Percentiles rank a stretch among this genome's conserved stretches.
Conservation (phyloP, 2,329 filamentous ascomycete genomes). For the Chrysoporthe austroafricana region DNA sequence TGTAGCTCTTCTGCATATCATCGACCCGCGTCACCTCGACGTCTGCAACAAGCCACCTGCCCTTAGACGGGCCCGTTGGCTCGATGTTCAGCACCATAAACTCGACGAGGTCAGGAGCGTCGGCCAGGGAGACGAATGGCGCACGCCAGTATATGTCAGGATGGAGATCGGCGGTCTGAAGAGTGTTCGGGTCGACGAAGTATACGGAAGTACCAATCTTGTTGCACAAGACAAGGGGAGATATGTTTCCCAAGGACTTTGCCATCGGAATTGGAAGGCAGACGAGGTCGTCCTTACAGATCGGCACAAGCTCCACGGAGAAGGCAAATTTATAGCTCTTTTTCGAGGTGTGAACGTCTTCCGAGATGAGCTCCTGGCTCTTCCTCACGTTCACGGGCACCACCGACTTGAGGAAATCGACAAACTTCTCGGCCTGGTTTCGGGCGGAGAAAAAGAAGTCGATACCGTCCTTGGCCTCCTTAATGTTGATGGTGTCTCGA, state of each 20-base stretch:
- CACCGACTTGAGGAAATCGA: constrained; percentile 79
- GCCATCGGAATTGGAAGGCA: constrained; percentile 88
- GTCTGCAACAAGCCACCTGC: constrained; percentile 84
- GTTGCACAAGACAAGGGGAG: constrained; percentile 83
- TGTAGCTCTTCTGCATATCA: constrained; percentile 88
- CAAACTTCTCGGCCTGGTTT: constrained; percentile 81
- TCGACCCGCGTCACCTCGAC: constrained; percentile 84
- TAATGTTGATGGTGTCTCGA: constrained; percentile 95
- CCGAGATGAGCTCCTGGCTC: constrained; percentile 77
- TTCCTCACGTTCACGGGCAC: constrained; percentile 63
- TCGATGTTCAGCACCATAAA: constrained; percentile 97
- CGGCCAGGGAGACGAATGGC: constrained; percentile 82
- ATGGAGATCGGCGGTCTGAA: constrained; percentile 87
- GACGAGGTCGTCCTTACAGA: constrained; percentile 98
- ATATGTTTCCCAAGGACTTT: constrained; percentile 85
- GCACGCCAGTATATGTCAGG: constrained; percentile 86
- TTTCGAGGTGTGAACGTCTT: constrained; percentile 87
- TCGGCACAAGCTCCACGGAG: constrained; percentile 85
- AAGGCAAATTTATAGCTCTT: constrained; percentile 96
- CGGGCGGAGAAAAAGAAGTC: constrained; percentile 92
- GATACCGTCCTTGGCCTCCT: constrained; percentile 88
- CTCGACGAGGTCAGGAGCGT: constrained; percentile 83
- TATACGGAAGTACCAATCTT: constrained; percentile 88
- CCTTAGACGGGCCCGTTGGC: constrained; percentile 72
- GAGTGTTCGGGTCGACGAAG: constrained; percentile 85